These are phyloP conservation scores for Trichoderma lentiforme DNA, from an alignment of 2,329 filamentous ascomycete genomes.

Conservation along the genomic window DNA sequence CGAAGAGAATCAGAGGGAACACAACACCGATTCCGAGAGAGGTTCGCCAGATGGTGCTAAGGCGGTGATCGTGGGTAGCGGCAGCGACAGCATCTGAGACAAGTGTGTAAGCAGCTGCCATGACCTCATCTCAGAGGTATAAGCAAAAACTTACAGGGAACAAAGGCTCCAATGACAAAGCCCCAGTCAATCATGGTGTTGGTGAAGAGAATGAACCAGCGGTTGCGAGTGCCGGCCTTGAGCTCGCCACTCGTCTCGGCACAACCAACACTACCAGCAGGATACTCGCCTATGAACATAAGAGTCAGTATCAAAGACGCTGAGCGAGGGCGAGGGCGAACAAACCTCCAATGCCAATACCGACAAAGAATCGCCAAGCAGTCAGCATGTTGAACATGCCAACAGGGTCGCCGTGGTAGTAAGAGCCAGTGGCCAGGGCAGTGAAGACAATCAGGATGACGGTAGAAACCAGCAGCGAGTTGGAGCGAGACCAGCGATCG, in stretches of 20 bases:
- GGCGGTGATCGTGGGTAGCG: slow-evolving; percentile 57
- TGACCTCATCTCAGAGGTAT: background rate
- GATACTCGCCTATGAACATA: slow-evolving; percentile 59
- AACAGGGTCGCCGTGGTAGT: slow-evolving; percentile 63
- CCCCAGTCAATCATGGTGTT: slow-evolving; percentile 83
- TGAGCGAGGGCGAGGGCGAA: slow-evolving; percentile 19
- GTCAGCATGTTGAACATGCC: slow-evolving; percentile 75
- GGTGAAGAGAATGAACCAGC: slow-evolving; percentile 89
- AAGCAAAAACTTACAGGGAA: slow-evolving; percentile 50
- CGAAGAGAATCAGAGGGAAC: slow-evolving; percentile 70
- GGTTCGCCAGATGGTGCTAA: slow-evolving; percentile 76
- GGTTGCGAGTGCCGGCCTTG: slow-evolving; percentile 74
- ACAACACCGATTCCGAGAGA: slow-evolving; percentile 74
- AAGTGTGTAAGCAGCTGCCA: background rate
- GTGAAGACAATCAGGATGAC: slow-evolving; percentile 83
- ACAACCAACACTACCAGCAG: slow-evolving; percentile 77
- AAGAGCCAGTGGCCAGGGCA: slow-evolving; percentile 72
- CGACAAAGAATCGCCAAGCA: slow-evolving; percentile 79
- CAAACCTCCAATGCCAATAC: slow-evolving; percentile 72
- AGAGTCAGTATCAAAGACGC: background rate
- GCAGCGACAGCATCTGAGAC: slow-evolving; percentile 48
- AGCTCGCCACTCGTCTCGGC: slow-evolving; percentile 83
- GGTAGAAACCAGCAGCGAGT: slow-evolving; percentile 77
- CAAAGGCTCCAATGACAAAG: slow-evolving; percentile 76
- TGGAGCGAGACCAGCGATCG: slow-evolving; percentile 81